Conservation (phyloP, 140 eudicot species). For the Bidens hawaiensis region DNA sequence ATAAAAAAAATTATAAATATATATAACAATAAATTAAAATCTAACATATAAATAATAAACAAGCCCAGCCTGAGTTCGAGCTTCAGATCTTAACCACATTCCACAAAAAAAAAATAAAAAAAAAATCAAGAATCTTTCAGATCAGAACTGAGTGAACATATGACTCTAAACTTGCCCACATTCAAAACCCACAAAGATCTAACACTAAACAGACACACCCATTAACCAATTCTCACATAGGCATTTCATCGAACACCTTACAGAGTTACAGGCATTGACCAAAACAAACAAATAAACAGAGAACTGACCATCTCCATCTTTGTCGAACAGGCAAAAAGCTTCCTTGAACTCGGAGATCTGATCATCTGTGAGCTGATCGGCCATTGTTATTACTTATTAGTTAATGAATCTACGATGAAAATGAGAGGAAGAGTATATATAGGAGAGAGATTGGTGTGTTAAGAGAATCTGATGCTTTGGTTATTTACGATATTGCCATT, state of each 20-base stretch:
- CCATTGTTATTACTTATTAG: too few species aligned
- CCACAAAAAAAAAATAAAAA: too few species aligned
- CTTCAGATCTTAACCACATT: conserved; percentile 4
- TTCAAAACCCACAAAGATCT: neutral
- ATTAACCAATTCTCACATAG: neutral
- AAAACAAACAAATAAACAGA: neutral
- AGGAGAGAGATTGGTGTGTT: too few species aligned
- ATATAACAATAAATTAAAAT: too few species aligned
- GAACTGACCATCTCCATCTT: conserved; percentile 16
- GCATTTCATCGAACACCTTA: conserved; percentile 13
- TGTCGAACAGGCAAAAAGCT: conserved; percentile 11
- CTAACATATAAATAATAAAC: too few species aligned
- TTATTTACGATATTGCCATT: too few species aligned
- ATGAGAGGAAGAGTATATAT: too few species aligned
- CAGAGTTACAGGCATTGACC: neutral
- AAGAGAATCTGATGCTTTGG: too few species aligned
- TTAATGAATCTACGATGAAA: too few species aligned
- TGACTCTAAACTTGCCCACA: neutral
- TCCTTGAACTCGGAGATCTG: conserved; percentile 15
- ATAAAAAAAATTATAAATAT: too few species aligned
- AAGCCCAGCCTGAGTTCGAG: too few species aligned
- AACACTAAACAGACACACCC: neutral
- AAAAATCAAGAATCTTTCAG: neutral
- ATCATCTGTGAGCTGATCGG: conserved; percentile 3
- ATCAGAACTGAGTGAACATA: neutral